Evolutionary conservation across 2,329 filamentous ascomycete species (phyloP).

Genomic region (Aspergillus eucalypticola): DNA sequence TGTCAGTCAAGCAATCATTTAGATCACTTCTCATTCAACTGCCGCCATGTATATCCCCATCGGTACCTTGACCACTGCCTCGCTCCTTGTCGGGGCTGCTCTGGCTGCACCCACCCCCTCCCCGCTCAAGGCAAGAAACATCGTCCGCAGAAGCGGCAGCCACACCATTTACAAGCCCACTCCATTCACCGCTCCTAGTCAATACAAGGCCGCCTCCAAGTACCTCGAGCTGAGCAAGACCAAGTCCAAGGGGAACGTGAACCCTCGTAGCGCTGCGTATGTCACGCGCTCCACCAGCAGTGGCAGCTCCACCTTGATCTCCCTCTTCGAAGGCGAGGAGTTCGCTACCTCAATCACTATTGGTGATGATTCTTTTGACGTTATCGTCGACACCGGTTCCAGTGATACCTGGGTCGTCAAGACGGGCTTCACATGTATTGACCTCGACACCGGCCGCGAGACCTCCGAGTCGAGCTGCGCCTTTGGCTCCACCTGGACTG

Average conservation of each 20-base stretch:
- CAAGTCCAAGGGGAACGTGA: not conserved
- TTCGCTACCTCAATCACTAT: slow-evolving; percentile 23
- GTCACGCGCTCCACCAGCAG: slow-evolving; percentile 4
- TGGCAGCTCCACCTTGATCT: slow-evolving; percentile 14
- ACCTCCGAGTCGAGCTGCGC: slow-evolving; percentile 13
- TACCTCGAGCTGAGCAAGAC: slow-evolving; percentile 13
- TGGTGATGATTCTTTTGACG: slow-evolving; percentile 33
- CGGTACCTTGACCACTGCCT: not conserved
- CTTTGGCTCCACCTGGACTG: slow-evolving; percentile 22
- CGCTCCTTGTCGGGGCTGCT: slow-evolving; percentile 1
- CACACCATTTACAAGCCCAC: slow-evolving; percentile 16
- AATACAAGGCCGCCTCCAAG: not conserved
- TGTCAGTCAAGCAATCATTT: not conserved
- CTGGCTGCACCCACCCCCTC: slow-evolving; percentile 1
- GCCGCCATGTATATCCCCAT: slow-evolving; percentile 1
- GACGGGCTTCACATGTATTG: slow-evolving; percentile 36
- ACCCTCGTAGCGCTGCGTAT: slow-evolving; percentile 9
- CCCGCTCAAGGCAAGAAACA: not conserved
- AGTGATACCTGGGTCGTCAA: slow-evolving; percentile 50
- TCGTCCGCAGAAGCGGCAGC: not conserved
- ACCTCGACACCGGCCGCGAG: slow-evolving; percentile 15
- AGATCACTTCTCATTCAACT: not conserved
- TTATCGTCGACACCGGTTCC: slow-evolving; percentile 51
- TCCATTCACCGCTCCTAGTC: not conserved
- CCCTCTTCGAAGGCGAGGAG: slow-evolving; percentile 18